phyloP scores from a whole-genome alignment of 1,284 basidiomycete species.

The Cerrena zonata region DNA sequence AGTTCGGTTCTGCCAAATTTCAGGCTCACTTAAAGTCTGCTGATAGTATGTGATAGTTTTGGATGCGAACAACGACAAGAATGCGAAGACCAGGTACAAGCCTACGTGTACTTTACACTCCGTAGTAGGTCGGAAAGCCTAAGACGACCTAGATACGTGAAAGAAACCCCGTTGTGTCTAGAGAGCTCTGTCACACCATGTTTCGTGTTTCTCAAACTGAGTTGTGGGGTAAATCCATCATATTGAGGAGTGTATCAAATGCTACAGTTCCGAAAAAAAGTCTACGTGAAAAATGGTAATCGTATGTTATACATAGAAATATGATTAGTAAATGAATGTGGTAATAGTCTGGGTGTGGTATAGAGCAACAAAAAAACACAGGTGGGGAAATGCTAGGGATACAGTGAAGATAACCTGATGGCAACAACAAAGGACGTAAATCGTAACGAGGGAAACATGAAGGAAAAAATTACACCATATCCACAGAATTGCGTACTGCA shows the following conservation, averaged over 20 bases:
- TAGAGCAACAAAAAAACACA: conserved; percentile 1
- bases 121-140: too few relatives aligned
- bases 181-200: too few relatives aligned
- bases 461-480: conserved; percentile 18
- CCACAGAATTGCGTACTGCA: conserved; percentile 18
- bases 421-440: conserved; percentile 1
- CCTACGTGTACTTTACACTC: too few relatives aligned
- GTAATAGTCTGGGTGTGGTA: conserved; percentile 2
- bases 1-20: too few relatives aligned
- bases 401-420: conserved; percentile 10
- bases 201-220: too few relatives aligned
- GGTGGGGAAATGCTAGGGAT: conserved; percentile 15
- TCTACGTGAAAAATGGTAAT: background rate
- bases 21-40: too few relatives aligned
- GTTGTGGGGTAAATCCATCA: too few relatives aligned
- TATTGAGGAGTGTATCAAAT: background rate
- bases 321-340: background rate
- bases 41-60: too few relatives aligned
- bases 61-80: too few relatives aligned
- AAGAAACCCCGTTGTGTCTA: too few relatives aligned
- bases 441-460: background rate
- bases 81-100: too few relatives aligned
- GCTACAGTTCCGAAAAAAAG: background rate
- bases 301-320: background rate
- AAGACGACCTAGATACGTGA: too few relatives aligned